These are phyloP conservation scores for Rhodosporidiobolus odoratus DNA, from an alignment of 768 basidiomycete species.

Conservation along the genomic window DNA sequence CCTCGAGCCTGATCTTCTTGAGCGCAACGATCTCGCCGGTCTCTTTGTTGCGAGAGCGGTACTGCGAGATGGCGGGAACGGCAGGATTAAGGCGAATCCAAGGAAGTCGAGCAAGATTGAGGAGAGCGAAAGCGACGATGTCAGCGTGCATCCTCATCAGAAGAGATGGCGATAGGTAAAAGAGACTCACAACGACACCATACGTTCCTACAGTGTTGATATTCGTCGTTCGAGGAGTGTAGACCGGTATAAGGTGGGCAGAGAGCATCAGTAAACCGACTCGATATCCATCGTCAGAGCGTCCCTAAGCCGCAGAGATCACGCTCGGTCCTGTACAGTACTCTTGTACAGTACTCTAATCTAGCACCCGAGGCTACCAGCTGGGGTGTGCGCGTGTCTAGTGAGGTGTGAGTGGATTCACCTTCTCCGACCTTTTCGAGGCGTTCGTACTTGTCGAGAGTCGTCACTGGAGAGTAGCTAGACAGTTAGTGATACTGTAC, in stretches of 20 bases:
- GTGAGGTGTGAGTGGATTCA: background rate
- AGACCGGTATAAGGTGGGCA: background rate
- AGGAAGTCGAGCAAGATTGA: background rate
- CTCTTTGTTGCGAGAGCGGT: conserved; percentile 81
- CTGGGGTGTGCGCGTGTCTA: too few species aligned
- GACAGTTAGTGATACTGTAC: rapidly evolving
- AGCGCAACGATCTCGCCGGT: conserved; percentile 83
- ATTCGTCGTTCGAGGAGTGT: background rate
- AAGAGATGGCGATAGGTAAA: background rate
- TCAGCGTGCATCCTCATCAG: background rate
- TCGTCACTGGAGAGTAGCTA: background rate
- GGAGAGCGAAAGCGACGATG: too few species aligned
- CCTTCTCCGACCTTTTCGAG: conserved; percentile 41
- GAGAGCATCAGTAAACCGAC: conserved; percentile 10
- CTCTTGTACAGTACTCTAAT: too few species aligned
- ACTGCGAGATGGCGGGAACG: conserved; percentile 43
- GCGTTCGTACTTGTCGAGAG: conserved; percentile 39
- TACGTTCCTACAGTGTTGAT: conserved; percentile 67
- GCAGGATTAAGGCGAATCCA: too few species aligned
- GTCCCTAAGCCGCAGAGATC: too few species aligned
- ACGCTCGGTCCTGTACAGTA: too few species aligned
- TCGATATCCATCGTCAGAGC: too few species aligned
- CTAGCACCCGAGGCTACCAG: too few species aligned
- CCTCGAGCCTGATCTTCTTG: conserved; percentile 97
- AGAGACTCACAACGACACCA: conserved; percentile 63